Base-by-base conservation (phyloP, 108 stramenopile genomes). In the Cafeteria roenbergensis region DNA sequence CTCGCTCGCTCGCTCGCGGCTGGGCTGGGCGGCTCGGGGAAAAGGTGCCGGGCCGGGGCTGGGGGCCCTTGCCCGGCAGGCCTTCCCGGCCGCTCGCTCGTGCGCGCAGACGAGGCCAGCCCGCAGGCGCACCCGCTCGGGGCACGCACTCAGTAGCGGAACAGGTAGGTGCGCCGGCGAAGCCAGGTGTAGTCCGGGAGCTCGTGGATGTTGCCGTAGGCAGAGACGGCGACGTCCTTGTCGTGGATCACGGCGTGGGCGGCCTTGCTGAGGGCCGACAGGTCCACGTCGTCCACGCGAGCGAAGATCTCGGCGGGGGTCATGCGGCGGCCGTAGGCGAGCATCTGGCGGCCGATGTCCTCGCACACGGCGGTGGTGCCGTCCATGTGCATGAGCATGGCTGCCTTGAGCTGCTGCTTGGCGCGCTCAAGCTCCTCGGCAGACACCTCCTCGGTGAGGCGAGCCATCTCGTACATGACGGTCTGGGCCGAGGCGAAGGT, bases 301-400 rank as follows among this genome's bases (percentile, higher is more conserved):
- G 80, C 84, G 67, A 94, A 95, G 71, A 93, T 84, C 75, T 99
- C 97, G 51, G 94, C 95, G 9, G 92, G 85, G 3, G 93, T 91
- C 88, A 97, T 86, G 48, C 97, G 83, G 51, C 97, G 85, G 69
- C 92, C 93, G 76, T 99, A 99, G 34, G 93, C 93, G 66, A 99
- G 81, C 69, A 99, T 67, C 59, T 94, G 93, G 34, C 97, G 88
- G 34, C 97, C 97, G 71, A 99, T 95, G 73, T 99, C 97, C 79
- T 99, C 97, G 57, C 88, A 90, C 12, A 93, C 90, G 62, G 89
- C 89, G 60, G 89, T 81, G 71, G 93, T 84, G 57, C 90, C 90
- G 74, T 96, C 97, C 51, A 99, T 78, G 51, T 89, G 89, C 88
- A 90, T 90, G 51, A 95, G 74, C 91, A 99, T 87, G 70, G 85